These are phyloP conservation scores for Monosporascus sp. DNA, from an alignment of 2,329 filamentous ascomycete genomes.

Conservation along the genomic window DNA sequence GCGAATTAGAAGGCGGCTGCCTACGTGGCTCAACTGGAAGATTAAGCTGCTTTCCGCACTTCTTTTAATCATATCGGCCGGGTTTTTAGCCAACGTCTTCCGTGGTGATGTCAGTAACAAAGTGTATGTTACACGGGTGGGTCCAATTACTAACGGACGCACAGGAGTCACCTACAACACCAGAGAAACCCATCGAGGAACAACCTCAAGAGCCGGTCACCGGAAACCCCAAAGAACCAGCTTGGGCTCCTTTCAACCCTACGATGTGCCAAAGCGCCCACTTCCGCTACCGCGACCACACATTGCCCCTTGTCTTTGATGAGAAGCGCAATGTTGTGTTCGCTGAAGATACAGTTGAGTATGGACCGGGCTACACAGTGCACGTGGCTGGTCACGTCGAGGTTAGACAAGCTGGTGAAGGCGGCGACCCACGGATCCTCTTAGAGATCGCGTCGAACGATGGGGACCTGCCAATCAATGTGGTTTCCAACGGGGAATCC, in stretches of 20 bases:
- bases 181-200: slow-evolving; percentile 10
- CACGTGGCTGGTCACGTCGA: slow-evolving; percentile 41
- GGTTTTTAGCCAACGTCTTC: slow-evolving; percentile 25
- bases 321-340: slow-evolving; percentile 33
- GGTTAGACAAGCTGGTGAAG: slow-evolving; percentile 31
- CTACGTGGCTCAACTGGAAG: slow-evolving; percentile 25
- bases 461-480: slow-evolving; percentile 29
- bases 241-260: slow-evolving; percentile 12
- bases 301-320: slow-evolving; percentile 31
- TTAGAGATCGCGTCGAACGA: slow-evolving; percentile 43
- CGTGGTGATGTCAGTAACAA: slow-evolving; percentile 12
- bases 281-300: slow-evolving; percentile 24
- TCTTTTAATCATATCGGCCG: slow-evolving; percentile 24
- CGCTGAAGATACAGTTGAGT: slow-evolving; percentile 29
- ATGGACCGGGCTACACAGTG: slow-evolving; percentile 23
- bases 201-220: slow-evolving; percentile 5
- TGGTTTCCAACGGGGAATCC: slow-evolving; percentile 26
- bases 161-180: slow-evolving; percentile 16
- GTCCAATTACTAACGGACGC: slow-evolving; percentile 1
- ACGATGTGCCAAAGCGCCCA: slow-evolving; percentile 17
- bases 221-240: background rate
- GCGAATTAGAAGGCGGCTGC: slow-evolving; percentile 21
- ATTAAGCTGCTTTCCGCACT: slow-evolving; percentile 21
- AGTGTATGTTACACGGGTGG: background rate
- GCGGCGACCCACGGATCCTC: slow-evolving; percentile 32